Percentiles rank a stretch among this genome's conserved stretches.
These are phyloP conservation scores for Candida krabiensis DNA, from an alignment of 805 yeast genomes.

Conservation along the genomic window DNA sequence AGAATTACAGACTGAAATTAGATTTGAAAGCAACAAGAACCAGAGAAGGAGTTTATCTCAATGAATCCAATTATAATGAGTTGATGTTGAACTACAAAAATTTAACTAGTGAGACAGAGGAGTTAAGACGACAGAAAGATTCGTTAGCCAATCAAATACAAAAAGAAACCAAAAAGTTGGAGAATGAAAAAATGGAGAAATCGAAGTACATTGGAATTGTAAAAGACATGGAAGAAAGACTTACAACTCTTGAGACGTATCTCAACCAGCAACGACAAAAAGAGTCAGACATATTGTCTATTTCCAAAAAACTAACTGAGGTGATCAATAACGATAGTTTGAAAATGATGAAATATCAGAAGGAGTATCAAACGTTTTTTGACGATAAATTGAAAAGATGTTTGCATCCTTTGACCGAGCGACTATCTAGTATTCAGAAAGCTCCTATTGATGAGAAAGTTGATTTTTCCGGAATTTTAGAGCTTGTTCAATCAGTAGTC, in stretches of 20 bases:
- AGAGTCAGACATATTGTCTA: constrained; percentile 13
- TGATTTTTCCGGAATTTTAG: not conserved
- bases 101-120: constrained; percentile 49
- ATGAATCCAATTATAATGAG: constrained; percentile 57
- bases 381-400: constrained; percentile 14
- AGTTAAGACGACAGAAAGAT: constrained; percentile 42
- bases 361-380: constrained; percentile 14
- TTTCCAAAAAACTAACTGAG: constrained; percentile 23
- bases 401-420: constrained; percentile 14
- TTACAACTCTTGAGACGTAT: constrained; percentile 33
- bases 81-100: constrained; percentile 49
- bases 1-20: constrained; percentile 41
- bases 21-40: constrained; percentile 63
- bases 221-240: constrained; percentile 29
- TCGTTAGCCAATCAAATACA: constrained; percentile 38
- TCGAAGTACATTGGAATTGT: constrained; percentile 14
- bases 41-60: constrained; percentile 67
- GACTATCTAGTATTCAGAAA: constrained; percentile 3
- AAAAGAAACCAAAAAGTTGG: constrained; percentile 18
- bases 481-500: constrained; percentile 1
- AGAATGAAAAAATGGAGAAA: constrained; percentile 24
- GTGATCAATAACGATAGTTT: constrained; percentile 29
- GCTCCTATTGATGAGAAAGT: not conserved
- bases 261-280: constrained; percentile 24
- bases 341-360: constrained; percentile 22